Evolutionary conservation across 352 stramenopile species (phyloP).

Genomic region (Globisporangium paddicum): DNA sequence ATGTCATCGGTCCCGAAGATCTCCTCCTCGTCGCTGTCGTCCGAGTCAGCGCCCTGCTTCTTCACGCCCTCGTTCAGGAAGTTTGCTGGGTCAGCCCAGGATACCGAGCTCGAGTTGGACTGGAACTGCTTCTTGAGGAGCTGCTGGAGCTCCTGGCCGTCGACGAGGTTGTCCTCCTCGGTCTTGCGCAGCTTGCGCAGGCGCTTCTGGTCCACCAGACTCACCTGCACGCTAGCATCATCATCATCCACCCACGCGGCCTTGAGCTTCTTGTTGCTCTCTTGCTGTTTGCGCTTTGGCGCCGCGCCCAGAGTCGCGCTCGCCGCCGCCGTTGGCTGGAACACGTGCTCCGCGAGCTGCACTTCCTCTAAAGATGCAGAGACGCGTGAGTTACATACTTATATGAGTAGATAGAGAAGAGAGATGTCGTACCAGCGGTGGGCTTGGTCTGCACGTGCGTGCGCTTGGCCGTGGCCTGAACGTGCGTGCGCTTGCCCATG

Average conservation of each 20-base stretch:
- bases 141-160: conserved; percentile 69
- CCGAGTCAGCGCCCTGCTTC: conserved; percentile 20
- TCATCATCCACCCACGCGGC: conserved; percentile 88
- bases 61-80: conserved; percentile 36
- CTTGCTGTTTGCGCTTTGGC: conserved; percentile 34
- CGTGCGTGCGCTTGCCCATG: conserved; percentile 1
- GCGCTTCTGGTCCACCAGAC: conserved; percentile 58
- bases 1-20: conserved; percentile 31
- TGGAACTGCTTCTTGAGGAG: conserved; percentile 84
- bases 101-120: conserved; percentile 40
- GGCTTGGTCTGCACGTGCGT: conserved; percentile 8
- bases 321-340: conserved; percentile 28
- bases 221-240: conserved; percentile 68
- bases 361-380: conserved; percentile 33
- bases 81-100: conserved; percentile 74
- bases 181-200: conserved; percentile 84
- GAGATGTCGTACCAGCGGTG: conserved; percentile 2
- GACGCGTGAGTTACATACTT: not conserved
- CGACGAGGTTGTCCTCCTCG: conserved; percentile 56
- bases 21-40: conserved; percentile 62
- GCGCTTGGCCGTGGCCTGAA: conserved; percentile 6
- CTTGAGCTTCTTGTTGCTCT: conserved; percentile 22
- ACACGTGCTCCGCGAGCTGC: conserved; percentile 50
- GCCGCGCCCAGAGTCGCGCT: conserved; percentile 1
- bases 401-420: not conserved